Evolutionary conservation across 1,139 yeast genomes (phyloP).

Genomic region (Candida sp.): DNA sequence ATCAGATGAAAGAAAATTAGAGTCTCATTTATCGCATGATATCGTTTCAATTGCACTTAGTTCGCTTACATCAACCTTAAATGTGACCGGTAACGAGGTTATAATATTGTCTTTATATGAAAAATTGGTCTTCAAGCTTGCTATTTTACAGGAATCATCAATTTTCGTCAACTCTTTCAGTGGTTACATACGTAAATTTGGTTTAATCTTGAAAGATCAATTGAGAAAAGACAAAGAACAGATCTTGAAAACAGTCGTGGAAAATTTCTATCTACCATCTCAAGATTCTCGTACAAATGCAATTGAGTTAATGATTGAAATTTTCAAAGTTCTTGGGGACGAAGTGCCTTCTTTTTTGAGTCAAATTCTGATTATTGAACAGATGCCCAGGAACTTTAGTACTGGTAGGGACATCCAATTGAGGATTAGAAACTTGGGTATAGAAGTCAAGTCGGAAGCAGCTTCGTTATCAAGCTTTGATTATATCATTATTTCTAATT

Average conservation of each 20-base stretch:
- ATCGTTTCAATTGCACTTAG: constrained; percentile 12
- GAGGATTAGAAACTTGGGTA: constrained; percentile 62
- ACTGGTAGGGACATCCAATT: constrained; percentile 74
- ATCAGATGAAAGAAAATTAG: constrained; percentile 7
- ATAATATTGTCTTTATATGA: background rate
- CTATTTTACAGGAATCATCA: constrained; percentile 3
- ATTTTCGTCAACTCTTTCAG: constrained; percentile 17
- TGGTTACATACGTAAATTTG: constrained; percentile 9
- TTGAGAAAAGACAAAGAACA: constrained; percentile 8
- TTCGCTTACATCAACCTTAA: constrained; percentile 8
- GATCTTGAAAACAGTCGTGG: constrained; percentile 19
- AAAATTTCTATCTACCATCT: constrained; percentile 44
- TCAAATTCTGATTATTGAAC: constrained; percentile 60
- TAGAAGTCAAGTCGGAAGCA: constrained; percentile 22
- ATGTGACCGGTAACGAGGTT: constrained; percentile 1
- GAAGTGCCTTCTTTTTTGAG: constrained; percentile 29
- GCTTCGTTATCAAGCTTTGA: constrained; percentile 21
- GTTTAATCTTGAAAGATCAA: background rate
- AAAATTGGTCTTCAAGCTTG: background rate
- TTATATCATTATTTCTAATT: constrained; percentile 48
- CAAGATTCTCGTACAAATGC: constrained; percentile 46
- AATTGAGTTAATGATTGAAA: constrained; percentile 32
- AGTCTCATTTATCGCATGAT: constrained; percentile 15
- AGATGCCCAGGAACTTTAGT: constrained; percentile 65
- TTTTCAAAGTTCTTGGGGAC: constrained; percentile 21